A percentile compares a stretch with the other conserved stretches of the same genome.
Evolutionary conservation across 352 stramenopile genomes (phyloP).

Genomic region (Globisporangium camurandrum): DNA sequence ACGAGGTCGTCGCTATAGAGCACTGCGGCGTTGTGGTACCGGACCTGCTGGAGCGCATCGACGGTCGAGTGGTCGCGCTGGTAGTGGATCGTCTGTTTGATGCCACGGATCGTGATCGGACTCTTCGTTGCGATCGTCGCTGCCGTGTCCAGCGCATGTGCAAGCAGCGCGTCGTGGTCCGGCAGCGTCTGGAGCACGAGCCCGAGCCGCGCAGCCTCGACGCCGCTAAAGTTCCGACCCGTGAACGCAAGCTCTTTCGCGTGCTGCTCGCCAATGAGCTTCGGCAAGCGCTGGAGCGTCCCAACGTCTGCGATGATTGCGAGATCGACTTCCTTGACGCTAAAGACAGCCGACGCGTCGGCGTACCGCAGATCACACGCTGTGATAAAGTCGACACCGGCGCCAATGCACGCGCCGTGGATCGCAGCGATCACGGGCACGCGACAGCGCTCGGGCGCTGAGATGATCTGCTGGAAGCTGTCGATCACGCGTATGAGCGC

Average conservation of each 20-base stretch:
- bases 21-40: slow-evolving; percentile 79
- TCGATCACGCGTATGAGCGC: slow-evolving; percentile 70
- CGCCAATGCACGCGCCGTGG: slow-evolving; percentile 78
- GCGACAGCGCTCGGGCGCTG: slow-evolving; percentile 73
- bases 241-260: slow-evolving; percentile 85
- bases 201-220: slow-evolving; percentile 67
- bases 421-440: slow-evolving; percentile 81
- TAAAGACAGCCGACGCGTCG: slow-evolving; percentile 76
- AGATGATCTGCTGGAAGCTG: slow-evolving; percentile 79
- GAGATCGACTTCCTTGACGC: slow-evolving; percentile 84
- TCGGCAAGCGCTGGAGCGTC: slow-evolving; percentile 80
- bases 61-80: slow-evolving; percentile 76
- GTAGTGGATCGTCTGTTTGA: slow-evolving; percentile 87
- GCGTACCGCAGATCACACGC: slow-evolving; percentile 83
- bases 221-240: slow-evolving; percentile 66
- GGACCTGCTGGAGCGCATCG: slow-evolving; percentile 71
- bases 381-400: slow-evolving; percentile 83
- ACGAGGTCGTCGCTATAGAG: slow-evolving; percentile 83
- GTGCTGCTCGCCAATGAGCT: slow-evolving; percentile 76
- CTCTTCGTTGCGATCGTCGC: slow-evolving; percentile 74
- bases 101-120: slow-evolving; percentile 76
- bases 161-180: slow-evolving; percentile 50
- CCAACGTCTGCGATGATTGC: slow-evolving; percentile 86
- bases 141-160: slow-evolving; percentile 46
- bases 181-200: slow-evolving; percentile 70